Conservation (phyloP, 1,139 yeast genomes). For the Yamadazyma aaseri region DNA sequence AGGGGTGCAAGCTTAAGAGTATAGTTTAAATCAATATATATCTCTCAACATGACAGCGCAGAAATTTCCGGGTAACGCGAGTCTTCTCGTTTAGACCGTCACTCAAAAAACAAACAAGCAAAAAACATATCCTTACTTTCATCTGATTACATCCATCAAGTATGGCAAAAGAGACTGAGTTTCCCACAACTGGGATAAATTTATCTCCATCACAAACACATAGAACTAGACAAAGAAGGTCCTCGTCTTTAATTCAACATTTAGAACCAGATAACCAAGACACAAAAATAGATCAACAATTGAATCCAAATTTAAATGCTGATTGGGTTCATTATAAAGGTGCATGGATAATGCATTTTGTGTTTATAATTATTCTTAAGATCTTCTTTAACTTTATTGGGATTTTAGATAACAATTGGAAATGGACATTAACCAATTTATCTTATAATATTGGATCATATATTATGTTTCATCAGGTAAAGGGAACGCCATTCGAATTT, state of each 20-base stretch:
- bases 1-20: constrained; percentile 37
- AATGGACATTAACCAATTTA: constrained; percentile 91
- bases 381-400: constrained; percentile 74
- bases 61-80: neutral
- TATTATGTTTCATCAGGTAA: constrained; percentile 94
- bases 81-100: constrained; percentile 1
- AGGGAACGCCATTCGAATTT: constrained; percentile 96
- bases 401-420: constrained; percentile 71
- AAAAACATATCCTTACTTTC: neutral
- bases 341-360: constrained; percentile 93
- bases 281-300: constrained; percentile 87
- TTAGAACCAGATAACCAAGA: constrained; percentile 92
- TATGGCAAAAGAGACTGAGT: constrained; percentile 5
- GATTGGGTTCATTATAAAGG: constrained; percentile 95
- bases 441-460: constrained; percentile 90
- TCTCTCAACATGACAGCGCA: no score
- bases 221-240: constrained; percentile 42
- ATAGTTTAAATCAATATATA: no score
- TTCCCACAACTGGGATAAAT: constrained; percentile 12
- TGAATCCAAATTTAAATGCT: constrained; percentile 87
- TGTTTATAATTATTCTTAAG: constrained; percentile 71
- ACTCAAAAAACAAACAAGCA: constrained; percentile 1
- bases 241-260: constrained; percentile 68
- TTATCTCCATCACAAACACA: constrained; percentile 16
- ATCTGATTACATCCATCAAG: neutral